These are phyloP conservation scores for Antrodiella citrinella DNA, from an alignment of 768 basidiomycete species.

Conservation along the genomic window DNA sequence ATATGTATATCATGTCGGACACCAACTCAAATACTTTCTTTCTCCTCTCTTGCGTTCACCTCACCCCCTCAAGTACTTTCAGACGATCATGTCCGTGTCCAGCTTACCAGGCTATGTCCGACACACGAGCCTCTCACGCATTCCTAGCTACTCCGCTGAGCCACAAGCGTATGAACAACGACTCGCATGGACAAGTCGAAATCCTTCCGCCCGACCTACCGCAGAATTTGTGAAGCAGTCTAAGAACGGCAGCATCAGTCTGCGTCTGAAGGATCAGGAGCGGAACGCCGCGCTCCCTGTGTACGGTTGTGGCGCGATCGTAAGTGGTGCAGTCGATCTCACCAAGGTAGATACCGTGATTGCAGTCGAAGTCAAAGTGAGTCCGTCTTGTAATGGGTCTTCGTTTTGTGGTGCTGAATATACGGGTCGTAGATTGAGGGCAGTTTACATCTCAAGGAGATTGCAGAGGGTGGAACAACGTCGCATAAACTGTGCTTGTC, in stretches of 20 bases:
- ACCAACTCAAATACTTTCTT: neutral
- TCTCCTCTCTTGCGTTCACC: neutral
- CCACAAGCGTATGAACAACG: conserved; percentile 47
- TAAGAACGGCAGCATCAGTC: conserved; percentile 40
- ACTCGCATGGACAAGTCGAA: conserved; percentile 32
- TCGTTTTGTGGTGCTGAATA: neutral
- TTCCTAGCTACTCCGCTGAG: conserved; percentile 46
- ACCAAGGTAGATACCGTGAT: conserved; percentile 46
- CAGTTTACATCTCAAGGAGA: conserved; percentile 46
- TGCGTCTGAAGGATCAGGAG: conserved; percentile 48
- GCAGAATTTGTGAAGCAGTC: conserved; percentile 53
- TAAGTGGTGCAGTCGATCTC: conserved; percentile 52
- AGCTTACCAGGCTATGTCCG: conserved; percentile 42
- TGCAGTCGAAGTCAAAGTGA: conserved; percentile 58
- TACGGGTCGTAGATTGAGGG: conserved; percentile 48
- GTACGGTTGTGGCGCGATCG: conserved; percentile 42
- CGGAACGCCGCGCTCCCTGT: conserved; percentile 42
- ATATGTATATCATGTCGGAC: neutral
- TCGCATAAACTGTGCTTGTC: conserved; percentile 44
- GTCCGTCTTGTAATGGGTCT: conserved; percentile 6
- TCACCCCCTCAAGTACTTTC: no score
- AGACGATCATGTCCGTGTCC: conserved; percentile 42
- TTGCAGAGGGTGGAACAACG: conserved; percentile 58
- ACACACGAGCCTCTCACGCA: conserved; percentile 29
- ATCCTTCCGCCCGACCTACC: conserved; percentile 25